Conservation (phyloP, 108 stramenopile species). For the Fragilariopsis cylindrus region DNA sequence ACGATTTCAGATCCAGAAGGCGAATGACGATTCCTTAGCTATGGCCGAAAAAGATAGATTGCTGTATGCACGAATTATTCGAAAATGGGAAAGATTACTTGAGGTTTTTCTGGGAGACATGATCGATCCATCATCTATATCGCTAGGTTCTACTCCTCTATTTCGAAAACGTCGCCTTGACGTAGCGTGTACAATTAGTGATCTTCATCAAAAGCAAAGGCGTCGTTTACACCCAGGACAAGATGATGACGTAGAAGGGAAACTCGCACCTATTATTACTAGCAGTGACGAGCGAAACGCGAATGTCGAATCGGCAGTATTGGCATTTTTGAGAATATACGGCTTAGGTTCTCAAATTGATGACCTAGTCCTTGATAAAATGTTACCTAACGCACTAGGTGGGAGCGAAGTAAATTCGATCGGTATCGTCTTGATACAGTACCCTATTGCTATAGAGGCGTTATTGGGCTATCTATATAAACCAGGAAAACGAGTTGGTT, state of each 20-base stretch:
- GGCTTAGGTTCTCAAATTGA: conserved; percentile 62
- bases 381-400: conserved; percentile 45
- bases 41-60: conserved; percentile 15
- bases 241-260: not conserved
- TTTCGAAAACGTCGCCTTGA: conserved; percentile 81
- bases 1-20: conserved; percentile 30
- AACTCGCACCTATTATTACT: not conserved
- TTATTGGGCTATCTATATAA: conserved; percentile 68
- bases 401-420: conserved; percentile 38
- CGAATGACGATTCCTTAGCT: conserved; percentile 17
- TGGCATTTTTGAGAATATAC: conserved; percentile 56
- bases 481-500: conserved; percentile 43
- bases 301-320: conserved; percentile 54
- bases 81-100: conserved; percentile 76
- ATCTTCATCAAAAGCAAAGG: conserved; percentile 71
- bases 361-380: conserved; percentile 53
- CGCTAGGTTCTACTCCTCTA: conserved; percentile 48
- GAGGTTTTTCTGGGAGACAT: conserved; percentile 77
- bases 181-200: conserved; percentile 73
- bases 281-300: conserved; percentile 25
- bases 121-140: conserved; percentile 52
- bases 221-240: conserved; percentile 41
- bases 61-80: conserved; percentile 39
- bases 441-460: conserved; percentile 63
- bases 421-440: conserved; percentile 59